Conservation (phyloP, 2,329 filamentous ascomycete genomes). For the Cladosporium sp. region DNA sequence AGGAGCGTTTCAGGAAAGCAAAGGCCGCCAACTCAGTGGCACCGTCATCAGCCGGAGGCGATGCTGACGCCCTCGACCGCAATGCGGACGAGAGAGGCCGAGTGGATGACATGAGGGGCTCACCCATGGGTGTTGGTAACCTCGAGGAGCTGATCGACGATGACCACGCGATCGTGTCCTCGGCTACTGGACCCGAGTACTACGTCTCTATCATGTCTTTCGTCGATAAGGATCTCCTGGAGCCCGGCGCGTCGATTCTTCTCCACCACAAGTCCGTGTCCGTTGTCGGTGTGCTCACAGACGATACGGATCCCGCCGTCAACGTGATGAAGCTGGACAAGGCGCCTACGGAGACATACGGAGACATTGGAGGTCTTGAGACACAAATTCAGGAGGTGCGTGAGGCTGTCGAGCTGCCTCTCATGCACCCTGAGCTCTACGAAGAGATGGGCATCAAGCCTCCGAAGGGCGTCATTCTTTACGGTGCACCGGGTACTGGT, state of each 20-base stretch:
- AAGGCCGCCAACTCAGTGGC: slow-evolving; percentile 75
- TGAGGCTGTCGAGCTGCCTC: slow-evolving; percentile 92
- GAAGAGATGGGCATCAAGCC: slow-evolving; percentile 99
- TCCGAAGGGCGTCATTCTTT: slow-evolving; percentile 98
- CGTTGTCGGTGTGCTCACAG: slow-evolving; percentile 94
- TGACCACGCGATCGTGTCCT: slow-evolving; percentile 97
- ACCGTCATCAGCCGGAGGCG: slow-evolving; percentile 60
- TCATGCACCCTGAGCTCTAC: slow-evolving; percentile 94
- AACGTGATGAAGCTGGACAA: slow-evolving; percentile 99
- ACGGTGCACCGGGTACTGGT: slow-evolving; percentile 93
- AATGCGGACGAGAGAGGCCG: slow-evolving; percentile 92
- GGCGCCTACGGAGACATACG: slow-evolving; percentile 95
- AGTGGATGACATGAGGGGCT: slow-evolving; percentile 97
- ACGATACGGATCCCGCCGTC: slow-evolving; percentile 92
- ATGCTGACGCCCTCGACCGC: slow-evolving; percentile 77
- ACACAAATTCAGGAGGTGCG: slow-evolving; percentile 95
- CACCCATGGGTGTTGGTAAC: slow-evolving; percentile 97
- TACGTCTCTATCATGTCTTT: slow-evolving; percentile 99
- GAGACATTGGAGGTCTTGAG: slow-evolving; percentile 96
- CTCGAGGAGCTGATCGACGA: slow-evolving; percentile 99
- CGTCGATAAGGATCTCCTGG: slow-evolving; percentile 96
- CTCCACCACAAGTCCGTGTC: slow-evolving; percentile 98
- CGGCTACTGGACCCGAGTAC: slow-evolving; percentile 95
- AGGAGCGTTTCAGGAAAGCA: slow-evolving; percentile 90
- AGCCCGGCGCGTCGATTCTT: slow-evolving; percentile 92